Conservation (phyloP, 2,329 filamentous ascomycete genomes). For the Colletotrichum viniferum region DNA sequence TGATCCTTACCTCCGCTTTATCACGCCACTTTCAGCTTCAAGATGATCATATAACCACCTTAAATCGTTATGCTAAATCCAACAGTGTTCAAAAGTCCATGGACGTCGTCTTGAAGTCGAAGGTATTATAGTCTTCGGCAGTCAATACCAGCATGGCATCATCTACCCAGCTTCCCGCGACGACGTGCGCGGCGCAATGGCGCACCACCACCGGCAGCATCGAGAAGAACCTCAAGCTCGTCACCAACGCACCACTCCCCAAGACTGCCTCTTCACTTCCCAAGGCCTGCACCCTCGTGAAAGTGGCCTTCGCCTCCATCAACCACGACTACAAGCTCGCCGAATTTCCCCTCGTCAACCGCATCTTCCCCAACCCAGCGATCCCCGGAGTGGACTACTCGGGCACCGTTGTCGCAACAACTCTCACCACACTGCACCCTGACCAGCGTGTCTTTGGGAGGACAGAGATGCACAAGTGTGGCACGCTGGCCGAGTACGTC, state of each 20-base stretch:
- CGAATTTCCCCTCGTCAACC: conserved; percentile 35
- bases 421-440: conserved; percentile 29
- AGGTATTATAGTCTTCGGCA: background rate
- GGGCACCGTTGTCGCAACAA: conserved; percentile 46
- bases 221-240: conserved; percentile 35
- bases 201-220: conserved; percentile 26
- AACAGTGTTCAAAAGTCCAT: background rate
- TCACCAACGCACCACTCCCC: conserved; percentile 20
- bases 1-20: background rate
- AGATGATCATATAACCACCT: background rate
- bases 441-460: conserved; percentile 50
- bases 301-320: conserved; percentile 43
- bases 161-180: background rate
- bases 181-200: background rate
- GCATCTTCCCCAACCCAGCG: conserved; percentile 40
- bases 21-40: background rate
- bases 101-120: background rate
- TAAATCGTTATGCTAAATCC: background rate
- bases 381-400: conserved; percentile 55
- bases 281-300: conserved; percentile 41
- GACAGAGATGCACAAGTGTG: conserved; percentile 30
- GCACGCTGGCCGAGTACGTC: conserved; percentile 48
- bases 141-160: background rate
- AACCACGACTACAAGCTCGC: conserved; percentile 56
- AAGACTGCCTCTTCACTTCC: conserved; percentile 20